A percentile compares a stretch with the other conserved stretches of the same genome.
Evolutionary conservation across 2,329 filamentous ascomycete species (phyloP).

Genomic region (Aspergillus fischeri): DNA sequence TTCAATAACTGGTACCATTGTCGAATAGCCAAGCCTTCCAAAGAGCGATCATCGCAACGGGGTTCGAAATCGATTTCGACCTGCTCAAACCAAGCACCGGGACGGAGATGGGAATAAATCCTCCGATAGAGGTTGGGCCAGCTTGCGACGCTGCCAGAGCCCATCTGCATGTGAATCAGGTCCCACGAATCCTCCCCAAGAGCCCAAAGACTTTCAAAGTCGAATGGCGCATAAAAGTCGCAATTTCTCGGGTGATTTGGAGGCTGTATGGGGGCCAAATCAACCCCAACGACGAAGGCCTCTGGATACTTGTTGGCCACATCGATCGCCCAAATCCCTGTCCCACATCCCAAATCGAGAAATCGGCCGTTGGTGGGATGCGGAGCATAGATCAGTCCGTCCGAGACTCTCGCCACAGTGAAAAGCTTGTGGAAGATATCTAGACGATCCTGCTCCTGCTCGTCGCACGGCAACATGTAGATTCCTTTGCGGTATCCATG

Average conservation of each 20-base stretch:
- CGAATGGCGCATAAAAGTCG: conserved; percentile 63
- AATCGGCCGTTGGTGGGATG: conserved; percentile 45
- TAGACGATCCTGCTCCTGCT: conserved; percentile 71
- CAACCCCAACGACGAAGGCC: conserved; percentile 58
- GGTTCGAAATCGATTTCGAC: conserved; percentile 84
- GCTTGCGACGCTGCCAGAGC: conserved; percentile 70
- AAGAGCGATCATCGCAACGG: conserved; percentile 63
- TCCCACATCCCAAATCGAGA: conserved; percentile 73
- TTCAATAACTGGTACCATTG: conserved; percentile 68
- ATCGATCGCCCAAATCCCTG: conserved; percentile 86
- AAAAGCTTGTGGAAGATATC: conserved; percentile 81
- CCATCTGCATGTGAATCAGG: conserved; percentile 76
- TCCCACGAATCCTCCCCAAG: conserved; percentile 68
- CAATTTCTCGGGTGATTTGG: conserved; percentile 67
- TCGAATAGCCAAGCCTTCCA: conserved; percentile 53
- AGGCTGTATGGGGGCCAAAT: conserved; percentile 61
- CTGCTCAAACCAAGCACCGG: conserved; percentile 76
- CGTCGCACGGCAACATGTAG: conserved; percentile 75
- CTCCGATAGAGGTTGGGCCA: conserved; percentile 74
- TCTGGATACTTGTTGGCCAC: conserved; percentile 66
- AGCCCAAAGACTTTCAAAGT: conserved; percentile 74
- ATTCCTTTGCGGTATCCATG: conserved; percentile 63
- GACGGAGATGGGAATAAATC: conserved; percentile 68
- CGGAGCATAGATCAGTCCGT: conserved; percentile 41
- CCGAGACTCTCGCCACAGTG: conserved; percentile 55